These are phyloP conservation scores for Podospora didyma DNA, from an alignment of 495 filamentous ascomycete genomes.

Conservation along the genomic window DNA sequence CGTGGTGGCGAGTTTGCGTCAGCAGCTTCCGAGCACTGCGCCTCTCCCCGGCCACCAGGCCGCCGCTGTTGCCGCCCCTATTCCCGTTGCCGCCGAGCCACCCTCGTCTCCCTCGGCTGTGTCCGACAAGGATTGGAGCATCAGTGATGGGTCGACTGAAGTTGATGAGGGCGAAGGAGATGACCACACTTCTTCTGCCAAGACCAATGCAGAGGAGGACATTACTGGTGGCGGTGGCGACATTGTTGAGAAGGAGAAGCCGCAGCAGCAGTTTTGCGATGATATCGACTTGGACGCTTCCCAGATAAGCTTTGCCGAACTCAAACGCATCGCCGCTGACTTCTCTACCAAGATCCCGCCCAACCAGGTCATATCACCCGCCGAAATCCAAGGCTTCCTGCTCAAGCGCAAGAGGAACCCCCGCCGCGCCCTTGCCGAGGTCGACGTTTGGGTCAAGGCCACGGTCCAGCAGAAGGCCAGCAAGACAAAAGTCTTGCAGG, in stretches of 20 bases:
- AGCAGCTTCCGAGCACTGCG: no score
- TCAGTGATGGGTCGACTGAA: not conserved
- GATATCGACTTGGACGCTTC: not conserved
- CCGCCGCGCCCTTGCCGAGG: constrained; percentile 51
- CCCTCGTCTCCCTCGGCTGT: not conserved
- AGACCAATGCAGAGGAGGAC: no score
- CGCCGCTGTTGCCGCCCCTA: constrained; percentile 7
- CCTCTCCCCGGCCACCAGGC: not conserved
- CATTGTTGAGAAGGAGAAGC: no score
- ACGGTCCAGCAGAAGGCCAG: constrained; percentile 41
- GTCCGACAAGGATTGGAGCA: not conserved
- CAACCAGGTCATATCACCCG: constrained; percentile 53
- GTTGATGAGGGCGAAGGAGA: not conserved
- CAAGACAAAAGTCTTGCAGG: constrained; percentile 33
- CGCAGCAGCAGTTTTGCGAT: not conserved
- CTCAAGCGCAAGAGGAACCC: constrained; percentile 62
- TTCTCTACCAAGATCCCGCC: constrained; percentile 48
- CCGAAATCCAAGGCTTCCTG: constrained; percentile 68
- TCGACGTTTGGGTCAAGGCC: constrained; percentile 51
- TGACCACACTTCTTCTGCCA: no score
- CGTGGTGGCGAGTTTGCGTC: no score
- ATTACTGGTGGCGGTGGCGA: no score
- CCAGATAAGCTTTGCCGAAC: constrained; percentile 16
- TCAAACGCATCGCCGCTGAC: constrained; percentile 35
- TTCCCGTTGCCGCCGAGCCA: not conserved